Evolutionary conservation across 2,329 filamentous ascomycete species (phyloP), one percentile per base, ranked within the genome.

Genomic region (Clonostachys sp.): DNA sequence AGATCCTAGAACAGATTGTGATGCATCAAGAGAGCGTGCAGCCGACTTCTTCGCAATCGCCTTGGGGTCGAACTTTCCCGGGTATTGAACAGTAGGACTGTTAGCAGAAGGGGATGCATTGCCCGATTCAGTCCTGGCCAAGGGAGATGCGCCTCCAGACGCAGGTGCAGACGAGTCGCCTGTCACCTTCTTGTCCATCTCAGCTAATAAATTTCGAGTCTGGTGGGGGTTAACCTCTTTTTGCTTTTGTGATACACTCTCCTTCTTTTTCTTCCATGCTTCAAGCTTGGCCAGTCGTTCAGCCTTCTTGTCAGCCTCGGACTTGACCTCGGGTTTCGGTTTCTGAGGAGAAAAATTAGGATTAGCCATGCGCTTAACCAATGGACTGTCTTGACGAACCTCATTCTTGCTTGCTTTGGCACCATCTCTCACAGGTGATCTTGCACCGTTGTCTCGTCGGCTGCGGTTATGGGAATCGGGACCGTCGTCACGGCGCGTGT

Each of bases 261-360:
- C 87, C 62, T 90, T 86, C 68, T 91, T 92, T 67, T 90, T 87
- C 70, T 96, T 96, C 91, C 91, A 96, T 48, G 89, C 88, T 63
- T 92, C 89, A 30, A 95, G 70, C 62, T 89, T 91, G 30, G 89
- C 89, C 41, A 91, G 75, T 52, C 88, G 77, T 64, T 92, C 88
- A 44, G 86, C 87, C 64, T 91, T 89, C 47, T 67, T 90, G 44
- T 90, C 84, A 51, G 82, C 80, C 57, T 90, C 87, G 33, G 80
- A 75, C 58, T 83, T 83, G 16, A 68, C 67, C 41, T 72, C 67
- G 46, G 74, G 62, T 10, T 30, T 30, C 24, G 24, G 24, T 30
- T 30, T 30, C 24, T 30, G 13, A 24, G 16, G 18, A 20, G 24
- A 40, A 20, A 40, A n/a, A 12, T 6, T 42, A 16, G 24, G 33